Evolutionary conservation across 2,329 filamentous ascomycete species (phyloP).

Genomic region (Lithohypha guttulata): DNA sequence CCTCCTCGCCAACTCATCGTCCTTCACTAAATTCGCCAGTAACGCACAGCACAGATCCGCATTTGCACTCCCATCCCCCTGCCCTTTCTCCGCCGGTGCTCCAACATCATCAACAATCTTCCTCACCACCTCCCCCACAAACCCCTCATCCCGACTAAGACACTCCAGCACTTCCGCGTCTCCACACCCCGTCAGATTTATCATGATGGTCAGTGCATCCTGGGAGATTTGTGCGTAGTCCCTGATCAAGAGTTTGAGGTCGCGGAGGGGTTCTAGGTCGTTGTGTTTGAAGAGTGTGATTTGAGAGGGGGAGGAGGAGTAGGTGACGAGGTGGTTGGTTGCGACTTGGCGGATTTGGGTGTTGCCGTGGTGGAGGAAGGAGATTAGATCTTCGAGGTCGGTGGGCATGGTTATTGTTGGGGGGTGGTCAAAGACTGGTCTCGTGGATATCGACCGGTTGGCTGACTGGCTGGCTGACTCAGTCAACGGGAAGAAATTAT

Average conservation of each 20-base stretch:
- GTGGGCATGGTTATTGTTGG: not conserved
- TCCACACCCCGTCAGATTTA: constrained; percentile 74
- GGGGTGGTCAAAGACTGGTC: no score
- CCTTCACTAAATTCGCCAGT: constrained; percentile 6
- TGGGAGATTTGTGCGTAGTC: constrained; percentile 88
- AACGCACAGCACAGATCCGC: constrained; percentile 5
- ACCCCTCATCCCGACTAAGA: constrained; percentile 67
- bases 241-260: constrained; percentile 74
- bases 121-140: constrained; percentile 61
- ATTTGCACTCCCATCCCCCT: no score
- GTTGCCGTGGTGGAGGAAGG: constrained; percentile 86
- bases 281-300: constrained; percentile 75
- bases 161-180: constrained; percentile 64
- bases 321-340: constrained; percentile 49
- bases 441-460: no score
- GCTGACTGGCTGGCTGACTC: no score
- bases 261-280: constrained; percentile 65
- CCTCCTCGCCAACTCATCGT: not conserved
- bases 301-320: constrained; percentile 53
- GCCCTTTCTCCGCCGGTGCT: no score
- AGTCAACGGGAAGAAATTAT: no score
- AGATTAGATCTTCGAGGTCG: constrained; percentile 41
- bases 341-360: constrained; percentile 74
- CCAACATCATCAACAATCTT: constrained; percentile 54
- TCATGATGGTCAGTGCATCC: constrained; percentile 65